Base-by-base conservation (phyloP, 805 yeast species). In the Lachancea thermotolerans region DNA sequence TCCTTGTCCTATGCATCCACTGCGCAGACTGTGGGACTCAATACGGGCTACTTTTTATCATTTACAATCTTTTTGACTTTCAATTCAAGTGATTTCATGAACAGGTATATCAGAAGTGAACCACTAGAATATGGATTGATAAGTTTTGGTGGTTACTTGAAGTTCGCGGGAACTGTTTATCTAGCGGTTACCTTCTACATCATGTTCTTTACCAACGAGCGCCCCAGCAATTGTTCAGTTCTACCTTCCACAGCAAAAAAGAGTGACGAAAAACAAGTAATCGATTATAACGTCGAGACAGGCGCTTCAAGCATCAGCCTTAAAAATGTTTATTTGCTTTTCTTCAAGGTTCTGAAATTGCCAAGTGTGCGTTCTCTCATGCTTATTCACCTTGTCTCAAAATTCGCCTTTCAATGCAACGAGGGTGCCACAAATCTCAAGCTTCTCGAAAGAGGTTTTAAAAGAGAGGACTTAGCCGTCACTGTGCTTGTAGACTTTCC, bases 401-500 rank as follows among this genome's bases (percentile, higher is more conserved):
- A 93, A 59, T 73, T 91, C 47, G 98, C 96, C 2, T 93, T 93
- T 64, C 96, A 90, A 60, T 95, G 90, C 27, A 93, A 90, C 58
- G 99, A 93, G 64, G 89, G 93, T 7, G 97, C 95, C 27, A 93
- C 98, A 1, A 91, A 91, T 59, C 74, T 93, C 54, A 93, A 91
- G 62, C 70, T 93, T 17, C 69, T 93, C 5, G 99, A 93, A 60
- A 83, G 82, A 57, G 99, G 99, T 0, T 79, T 93, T 37, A 80
- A 93, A 34, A 86, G 90, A 60, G 99, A 93, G 63, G 98, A 93
- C 60, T 69, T 93, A 34, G 95, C 98, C 1, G 77, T 93, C 16
- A 86, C 96, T 0, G 98, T 91, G 0, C 67, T 93, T 38, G 86
- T 93, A 40, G 96, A 93, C 62, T 93, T 93, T 65, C 99, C 99